phyloP scores from a whole-genome alignment of 352 stramenopile species.

The Globisporangium yorkense region DNA sequence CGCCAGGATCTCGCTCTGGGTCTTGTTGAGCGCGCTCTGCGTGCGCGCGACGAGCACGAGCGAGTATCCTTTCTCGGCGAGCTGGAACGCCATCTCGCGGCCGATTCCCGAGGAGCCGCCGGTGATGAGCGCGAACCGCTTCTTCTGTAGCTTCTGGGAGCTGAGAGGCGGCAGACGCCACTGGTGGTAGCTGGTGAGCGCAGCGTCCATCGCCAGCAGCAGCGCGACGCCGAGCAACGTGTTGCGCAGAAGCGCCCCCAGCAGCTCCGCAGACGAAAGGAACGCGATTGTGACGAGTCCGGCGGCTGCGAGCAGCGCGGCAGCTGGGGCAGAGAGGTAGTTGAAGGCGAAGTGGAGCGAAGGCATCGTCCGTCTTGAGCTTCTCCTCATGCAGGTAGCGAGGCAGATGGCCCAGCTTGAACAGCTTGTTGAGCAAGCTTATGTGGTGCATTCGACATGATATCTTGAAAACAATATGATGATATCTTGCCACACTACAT shows the following conservation, averaged over 20 bases:
- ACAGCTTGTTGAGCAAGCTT: too few species aligned
- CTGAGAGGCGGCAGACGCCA: conserved; percentile 44
- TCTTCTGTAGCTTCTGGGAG: conserved; percentile 21
- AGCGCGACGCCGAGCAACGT: conserved; percentile 47
- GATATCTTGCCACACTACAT: background rate
- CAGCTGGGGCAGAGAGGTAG: background rate
- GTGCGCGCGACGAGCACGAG: conserved; percentile 61
- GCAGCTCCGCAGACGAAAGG: background rate
- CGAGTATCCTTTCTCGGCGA: conserved; percentile 77
- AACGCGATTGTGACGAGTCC: background rate
- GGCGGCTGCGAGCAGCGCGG: background rate
- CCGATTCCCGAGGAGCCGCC: conserved; percentile 72
- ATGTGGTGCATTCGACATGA: too few species aligned
- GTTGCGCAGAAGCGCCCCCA: background rate
- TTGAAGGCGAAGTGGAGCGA: background rate
- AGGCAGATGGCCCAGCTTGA: too few species aligned
- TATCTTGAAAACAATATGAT: too few species aligned
- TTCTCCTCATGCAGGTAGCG: too few species aligned
- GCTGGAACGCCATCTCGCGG: conserved; percentile 69
- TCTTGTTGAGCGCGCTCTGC: conserved; percentile 51
- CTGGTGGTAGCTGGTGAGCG: conserved; percentile 54
- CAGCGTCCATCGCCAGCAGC: conserved; percentile 49
- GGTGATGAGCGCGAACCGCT: conserved; percentile 63
- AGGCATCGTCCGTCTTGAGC: too few species aligned
- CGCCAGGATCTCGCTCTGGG: conserved; percentile 64